Base-by-base conservation (phyloP, 768 basidiomycete genomes). In the Boletus tomentosulus region DNA sequence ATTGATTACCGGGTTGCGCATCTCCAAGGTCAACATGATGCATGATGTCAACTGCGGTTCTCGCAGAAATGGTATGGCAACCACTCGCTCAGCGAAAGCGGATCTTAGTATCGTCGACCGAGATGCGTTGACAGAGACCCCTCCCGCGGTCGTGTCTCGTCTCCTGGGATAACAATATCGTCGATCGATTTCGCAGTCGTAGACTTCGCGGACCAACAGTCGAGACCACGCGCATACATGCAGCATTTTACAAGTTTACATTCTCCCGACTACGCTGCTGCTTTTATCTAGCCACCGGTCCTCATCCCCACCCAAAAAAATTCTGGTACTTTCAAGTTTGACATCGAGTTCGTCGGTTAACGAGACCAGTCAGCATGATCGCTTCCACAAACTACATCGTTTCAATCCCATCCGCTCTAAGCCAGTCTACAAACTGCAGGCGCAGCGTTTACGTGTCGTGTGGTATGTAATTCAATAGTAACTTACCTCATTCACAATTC, bases 1-100 rank as follows among this genome's bases (percentile, higher is more conserved):
- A 56, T 63, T 51, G 62, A 35, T 37, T 24, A 46, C 58, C 61
- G 54, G 13, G 46, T 48, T 41, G 28, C 25, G 51, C 38, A 45
- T 45, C 12, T 15, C 35, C 47, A 47, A 50, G 22, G 47, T 27
- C 46, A 38, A 30, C n/a, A n/a, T 28, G 13, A 3, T 38, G 15
- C 38, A 19, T 19, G 19, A 19, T 19, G 19, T 19, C 30, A 35
- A 9, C 43, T 48, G 19, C 11, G 1, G 38, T 22, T 24, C 41
- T 24, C 4, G 10, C 13, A 22, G 39, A 41, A 41, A 41, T 22
- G 3, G 34, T 13, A 35, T 28, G 11, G 25, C 6, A 25, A 39
- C 12, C 19, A 47, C 25, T 37, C 19, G 28, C 50, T 38, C 11
- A 4, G 38, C 19, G 15, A n/a, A 25, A 7, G 27, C 25, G 8